These are phyloP conservation scores for Colletotrichum sp. DNA, from an alignment of 2,329 filamentous ascomycete genomes.

Conservation along the genomic window DNA sequence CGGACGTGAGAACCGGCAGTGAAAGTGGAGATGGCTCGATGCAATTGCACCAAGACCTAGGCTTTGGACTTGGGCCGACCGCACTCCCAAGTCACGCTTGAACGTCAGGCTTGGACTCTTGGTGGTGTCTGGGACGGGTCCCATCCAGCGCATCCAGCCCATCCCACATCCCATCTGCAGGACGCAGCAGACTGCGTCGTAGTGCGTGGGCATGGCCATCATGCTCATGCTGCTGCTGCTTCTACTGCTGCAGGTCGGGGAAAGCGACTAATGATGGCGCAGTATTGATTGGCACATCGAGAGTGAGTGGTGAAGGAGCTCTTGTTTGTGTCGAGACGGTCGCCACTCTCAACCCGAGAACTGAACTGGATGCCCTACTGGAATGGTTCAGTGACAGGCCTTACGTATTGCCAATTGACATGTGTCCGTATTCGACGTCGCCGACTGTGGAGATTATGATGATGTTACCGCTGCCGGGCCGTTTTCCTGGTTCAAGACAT, in stretches of 20 bases:
- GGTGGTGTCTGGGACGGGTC: background rate
- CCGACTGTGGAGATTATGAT: background rate
- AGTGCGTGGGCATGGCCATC: slow-evolving; percentile 1
- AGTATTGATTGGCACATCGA: background rate
- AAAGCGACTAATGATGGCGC: background rate
- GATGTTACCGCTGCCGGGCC: background rate
- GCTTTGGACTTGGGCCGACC: slow-evolving; percentile 1
- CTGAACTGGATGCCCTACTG: background rate
- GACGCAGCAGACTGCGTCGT: background rate
- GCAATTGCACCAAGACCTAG: background rate
- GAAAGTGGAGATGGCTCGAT: slow-evolving; percentile 14
- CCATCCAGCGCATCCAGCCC: background rate
- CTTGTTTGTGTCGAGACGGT: background rate
- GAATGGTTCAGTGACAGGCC: background rate
- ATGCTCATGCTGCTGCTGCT: background rate
- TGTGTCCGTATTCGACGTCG: background rate
- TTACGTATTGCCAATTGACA: background rate
- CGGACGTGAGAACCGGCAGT: slow-evolving; percentile 11
- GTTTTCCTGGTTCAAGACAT: background rate
- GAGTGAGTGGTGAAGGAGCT: background rate
- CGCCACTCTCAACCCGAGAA: background rate
- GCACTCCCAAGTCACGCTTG: slow-evolving; percentile 2
- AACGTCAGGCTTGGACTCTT: slow-evolving; percentile 16
- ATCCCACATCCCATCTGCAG: slow-evolving; percentile 1
- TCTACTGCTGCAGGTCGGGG: slow-evolving; percentile 2